A percentile compares a stretch with the other conserved stretches of the same genome.
Conservation (phyloP, 495 filamentous ascomycete species). For the Trichoderma virens region DNA sequence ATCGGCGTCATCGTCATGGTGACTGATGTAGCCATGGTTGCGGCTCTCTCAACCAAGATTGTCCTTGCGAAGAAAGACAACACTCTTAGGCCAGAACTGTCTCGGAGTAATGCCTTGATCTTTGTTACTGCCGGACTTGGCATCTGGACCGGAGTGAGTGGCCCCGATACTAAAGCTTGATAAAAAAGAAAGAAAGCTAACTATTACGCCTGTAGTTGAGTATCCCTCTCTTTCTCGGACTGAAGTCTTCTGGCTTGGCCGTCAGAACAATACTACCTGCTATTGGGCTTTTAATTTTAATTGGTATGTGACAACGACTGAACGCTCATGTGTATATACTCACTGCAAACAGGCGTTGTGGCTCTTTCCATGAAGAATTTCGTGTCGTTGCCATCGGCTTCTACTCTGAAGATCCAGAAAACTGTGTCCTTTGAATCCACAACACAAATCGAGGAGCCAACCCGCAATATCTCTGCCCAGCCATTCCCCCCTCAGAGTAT, state of each 20-base stretch:
- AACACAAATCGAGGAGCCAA: conserved; percentile 7
- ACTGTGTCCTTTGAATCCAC: not conserved
- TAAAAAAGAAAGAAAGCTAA: not conserved
- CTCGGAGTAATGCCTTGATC: conserved; percentile 29
- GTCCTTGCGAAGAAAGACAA: conserved; percentile 21
- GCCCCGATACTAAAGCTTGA: not conserved
- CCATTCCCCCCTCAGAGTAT: conserved; percentile 23
- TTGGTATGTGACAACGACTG: conserved; percentile 29
- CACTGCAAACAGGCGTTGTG: conserved; percentile 25
- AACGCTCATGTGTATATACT: conserved; percentile 18
- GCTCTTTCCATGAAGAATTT: conserved; percentile 26
- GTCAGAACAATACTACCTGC: conserved; percentile 43
- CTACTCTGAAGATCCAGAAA: conserved; percentile 13
- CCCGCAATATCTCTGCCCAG: conserved; percentile 15
- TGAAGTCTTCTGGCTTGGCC: conserved; percentile 30
- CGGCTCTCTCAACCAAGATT: not conserved
- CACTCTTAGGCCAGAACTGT: conserved; percentile 9
- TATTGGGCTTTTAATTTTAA: conserved; percentile 38
- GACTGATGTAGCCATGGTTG: conserved; percentile 34
- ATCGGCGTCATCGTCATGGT: conserved; percentile 34
- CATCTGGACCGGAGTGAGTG: conserved; percentile 42
- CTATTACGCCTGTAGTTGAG: conserved; percentile 30
- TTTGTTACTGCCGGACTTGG: conserved; percentile 34
- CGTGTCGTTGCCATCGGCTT: conserved; percentile 19
- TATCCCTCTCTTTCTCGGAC: conserved; percentile 39